Percentiles rank a stretch among this genome's conserved stretches.
These are phyloP conservation scores for Acorus calamus DNA, from an alignment of 106 monocot species.

Conservation along the genomic window DNA sequence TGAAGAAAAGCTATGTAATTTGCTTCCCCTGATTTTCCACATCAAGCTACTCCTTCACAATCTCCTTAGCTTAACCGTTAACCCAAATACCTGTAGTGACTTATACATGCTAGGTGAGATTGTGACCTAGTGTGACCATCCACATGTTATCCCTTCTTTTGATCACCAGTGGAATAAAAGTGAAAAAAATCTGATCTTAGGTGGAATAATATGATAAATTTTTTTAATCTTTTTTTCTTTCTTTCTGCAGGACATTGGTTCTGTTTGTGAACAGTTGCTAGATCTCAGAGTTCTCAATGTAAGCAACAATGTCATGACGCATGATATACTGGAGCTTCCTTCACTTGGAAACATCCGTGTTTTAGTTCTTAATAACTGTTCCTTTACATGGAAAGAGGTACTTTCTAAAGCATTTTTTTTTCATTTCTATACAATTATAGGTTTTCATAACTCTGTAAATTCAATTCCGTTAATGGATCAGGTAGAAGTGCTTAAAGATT, in stretches of 20 bases:
- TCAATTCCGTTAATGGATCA: slow-evolving; percentile 18
- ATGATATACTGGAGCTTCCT: slow-evolving; percentile 29
- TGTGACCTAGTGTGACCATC: too few relatives aligned
- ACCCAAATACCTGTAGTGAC: too few relatives aligned
- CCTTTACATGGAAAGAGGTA: slow-evolving; percentile 80
- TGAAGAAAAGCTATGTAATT: too few relatives aligned
- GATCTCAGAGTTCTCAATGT: slow-evolving; percentile 65
- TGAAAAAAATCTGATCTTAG: too few relatives aligned
- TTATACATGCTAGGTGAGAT: too few relatives aligned
- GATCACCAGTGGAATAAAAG: too few relatives aligned
- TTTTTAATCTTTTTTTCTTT: neutral
- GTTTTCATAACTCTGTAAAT: neutral
- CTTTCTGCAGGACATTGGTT: slow-evolving; percentile 59
- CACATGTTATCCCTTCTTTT: too few relatives aligned
- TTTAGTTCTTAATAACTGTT: slow-evolving; percentile 81
- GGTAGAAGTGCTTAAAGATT: slow-evolving; percentile 70
- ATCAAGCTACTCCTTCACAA: too few relatives aligned
- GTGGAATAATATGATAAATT: neutral
- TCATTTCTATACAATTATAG: neutral
- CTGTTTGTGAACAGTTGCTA: slow-evolving; percentile 71
- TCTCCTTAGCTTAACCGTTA: too few relatives aligned
- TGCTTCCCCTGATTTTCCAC: too few relatives aligned
- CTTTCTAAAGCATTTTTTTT: neutral
- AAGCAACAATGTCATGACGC: slow-evolving; percentile 52
- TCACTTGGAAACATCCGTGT: slow-evolving; percentile 42